Evolutionary conservation across 768 basidiomycete species (phyloP).

Genomic region (Phlebiopsis flavidoalba): DNA sequence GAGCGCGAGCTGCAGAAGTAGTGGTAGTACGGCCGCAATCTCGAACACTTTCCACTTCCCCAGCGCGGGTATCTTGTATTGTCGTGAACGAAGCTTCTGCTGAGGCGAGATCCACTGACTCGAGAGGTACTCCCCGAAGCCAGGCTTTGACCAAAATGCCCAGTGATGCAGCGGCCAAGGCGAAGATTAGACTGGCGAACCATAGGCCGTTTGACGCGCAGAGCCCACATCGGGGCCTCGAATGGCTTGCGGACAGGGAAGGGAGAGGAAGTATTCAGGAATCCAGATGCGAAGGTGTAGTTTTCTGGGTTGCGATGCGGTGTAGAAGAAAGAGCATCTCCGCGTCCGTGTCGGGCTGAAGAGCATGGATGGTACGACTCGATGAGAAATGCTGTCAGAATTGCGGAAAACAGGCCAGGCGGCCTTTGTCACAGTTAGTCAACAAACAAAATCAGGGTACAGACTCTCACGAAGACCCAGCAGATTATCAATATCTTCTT

Average conservation of each 20-base stretch:
- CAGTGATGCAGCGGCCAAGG: conserved; percentile 6
- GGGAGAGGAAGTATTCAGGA: neutral
- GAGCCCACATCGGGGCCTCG: neutral
- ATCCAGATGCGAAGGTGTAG: neutral
- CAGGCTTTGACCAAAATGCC: conserved; percentile 11
- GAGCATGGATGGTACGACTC: conserved; percentile 5
- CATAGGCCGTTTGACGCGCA: conserved; percentile 7
- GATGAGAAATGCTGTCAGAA: conserved; percentile 11
- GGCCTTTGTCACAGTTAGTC: too few relatives aligned
- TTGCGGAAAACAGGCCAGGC: conserved; percentile 14
- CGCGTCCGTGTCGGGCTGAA: neutral
- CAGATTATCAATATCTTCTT: too few relatives aligned
- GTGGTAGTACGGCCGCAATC: conserved; percentile 6
- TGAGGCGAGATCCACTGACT: neutral
- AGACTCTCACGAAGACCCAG: too few relatives aligned
- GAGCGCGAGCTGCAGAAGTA: conserved; percentile 8
- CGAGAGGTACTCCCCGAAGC: conserved; percentile 2
- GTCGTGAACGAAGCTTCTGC: neutral
- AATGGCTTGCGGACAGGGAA: neutral
- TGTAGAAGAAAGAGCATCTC: neutral
- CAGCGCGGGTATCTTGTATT: conserved; percentile 6
- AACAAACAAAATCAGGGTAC: too few relatives aligned
- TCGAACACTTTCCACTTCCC: conserved; percentile 5
- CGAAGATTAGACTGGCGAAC: conserved; percentile 9
- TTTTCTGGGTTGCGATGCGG: neutral